Evolutionary conservation across 2,329 filamentous ascomycete species (phyloP).

Genomic region (Penicillium verrucosum): DNA sequence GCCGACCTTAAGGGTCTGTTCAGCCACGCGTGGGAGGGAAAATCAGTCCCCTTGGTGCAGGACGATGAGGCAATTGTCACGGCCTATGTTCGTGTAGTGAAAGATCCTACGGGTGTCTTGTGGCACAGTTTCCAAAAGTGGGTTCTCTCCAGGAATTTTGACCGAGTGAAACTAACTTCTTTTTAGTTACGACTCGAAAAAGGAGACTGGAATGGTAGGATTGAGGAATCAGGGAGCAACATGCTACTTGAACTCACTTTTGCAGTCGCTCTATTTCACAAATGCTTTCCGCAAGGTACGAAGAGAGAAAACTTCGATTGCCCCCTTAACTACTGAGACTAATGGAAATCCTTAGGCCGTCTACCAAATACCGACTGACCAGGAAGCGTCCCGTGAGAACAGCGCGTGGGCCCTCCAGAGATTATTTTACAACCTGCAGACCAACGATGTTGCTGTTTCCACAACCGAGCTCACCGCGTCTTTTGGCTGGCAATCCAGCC

Average conservation of each 20-base stretch:
- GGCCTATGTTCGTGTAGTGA: constrained; percentile 49
- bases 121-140: constrained; percentile 49
- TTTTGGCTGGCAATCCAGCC: constrained; percentile 95
- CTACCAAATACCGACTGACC: constrained; percentile 91
- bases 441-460: constrained; percentile 74
- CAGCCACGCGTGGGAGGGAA: constrained; percentile 69
- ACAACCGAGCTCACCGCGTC: constrained; percentile 93
- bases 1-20: constrained; percentile 85
- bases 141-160: constrained; percentile 6
- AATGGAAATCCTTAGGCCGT: constrained; percentile 61
- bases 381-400: constrained; percentile 75
- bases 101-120: constrained; percentile 49
- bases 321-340: not conserved
- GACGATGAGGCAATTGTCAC: constrained; percentile 48
- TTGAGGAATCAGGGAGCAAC: constrained; percentile 95
- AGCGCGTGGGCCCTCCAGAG: constrained; percentile 92
- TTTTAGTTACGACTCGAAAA: constrained; percentile 88
- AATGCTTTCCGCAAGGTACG: constrained; percentile 88
- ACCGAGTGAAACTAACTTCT: constrained; percentile 24
- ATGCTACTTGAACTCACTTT: constrained; percentile 79
- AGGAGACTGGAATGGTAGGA: constrained; percentile 94
- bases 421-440: constrained; percentile 92
- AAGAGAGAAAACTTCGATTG: not conserved
- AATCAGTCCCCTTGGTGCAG: constrained; percentile 54
- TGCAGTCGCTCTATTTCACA: constrained; percentile 81